phyloP scores from a whole-genome alignment of 192 early-diverging fungal species.

The Gryganskiella cystojenkinii region DNA sequence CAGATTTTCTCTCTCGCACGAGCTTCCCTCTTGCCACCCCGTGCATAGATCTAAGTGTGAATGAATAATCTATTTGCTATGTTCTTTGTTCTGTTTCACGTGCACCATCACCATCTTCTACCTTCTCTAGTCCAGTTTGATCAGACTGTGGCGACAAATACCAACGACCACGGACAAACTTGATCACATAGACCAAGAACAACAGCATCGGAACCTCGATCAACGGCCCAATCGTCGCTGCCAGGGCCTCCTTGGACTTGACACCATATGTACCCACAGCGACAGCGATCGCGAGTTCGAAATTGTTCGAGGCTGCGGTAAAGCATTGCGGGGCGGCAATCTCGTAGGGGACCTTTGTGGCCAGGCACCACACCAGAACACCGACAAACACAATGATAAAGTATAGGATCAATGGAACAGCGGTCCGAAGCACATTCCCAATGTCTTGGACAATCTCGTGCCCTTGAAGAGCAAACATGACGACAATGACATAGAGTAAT shows the following conservation, averaged over 20 bases:
- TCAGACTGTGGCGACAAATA: not conserved
- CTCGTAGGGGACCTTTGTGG: conserved; percentile 54
- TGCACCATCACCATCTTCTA: not conserved
- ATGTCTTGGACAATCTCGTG: conserved; percentile 68
- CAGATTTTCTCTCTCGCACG: no score
- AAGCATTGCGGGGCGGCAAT: conserved; percentile 68
- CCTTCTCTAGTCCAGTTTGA: conserved; percentile 1
- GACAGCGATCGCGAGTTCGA: conserved; percentile 82
- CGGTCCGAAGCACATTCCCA: conserved; percentile 64
- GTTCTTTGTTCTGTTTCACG: not conserved
- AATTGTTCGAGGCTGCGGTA: conserved; percentile 76
- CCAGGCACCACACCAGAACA: conserved; percentile 55
- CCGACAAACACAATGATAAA: conserved; percentile 66
- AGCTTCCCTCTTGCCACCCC: no score
- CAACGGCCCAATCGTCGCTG: conserved; percentile 73
- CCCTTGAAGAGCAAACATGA: conserved; percentile 78
- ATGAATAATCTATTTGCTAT: not conserved
- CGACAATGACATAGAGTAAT: conserved; percentile 72
- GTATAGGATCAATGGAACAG: conserved; percentile 73
- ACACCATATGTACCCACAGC: conserved; percentile 74
- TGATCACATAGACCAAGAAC: conserved; percentile 61
- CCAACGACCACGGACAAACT: conserved; percentile 25
- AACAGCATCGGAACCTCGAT: conserved; percentile 78
- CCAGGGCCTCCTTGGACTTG: conserved; percentile 69
- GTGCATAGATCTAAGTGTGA: no score